Evolutionary conservation across 1,284 basidiomycete genomes (phyloP).

Genomic region (Cutaneotrichosporon dermatis): DNA sequence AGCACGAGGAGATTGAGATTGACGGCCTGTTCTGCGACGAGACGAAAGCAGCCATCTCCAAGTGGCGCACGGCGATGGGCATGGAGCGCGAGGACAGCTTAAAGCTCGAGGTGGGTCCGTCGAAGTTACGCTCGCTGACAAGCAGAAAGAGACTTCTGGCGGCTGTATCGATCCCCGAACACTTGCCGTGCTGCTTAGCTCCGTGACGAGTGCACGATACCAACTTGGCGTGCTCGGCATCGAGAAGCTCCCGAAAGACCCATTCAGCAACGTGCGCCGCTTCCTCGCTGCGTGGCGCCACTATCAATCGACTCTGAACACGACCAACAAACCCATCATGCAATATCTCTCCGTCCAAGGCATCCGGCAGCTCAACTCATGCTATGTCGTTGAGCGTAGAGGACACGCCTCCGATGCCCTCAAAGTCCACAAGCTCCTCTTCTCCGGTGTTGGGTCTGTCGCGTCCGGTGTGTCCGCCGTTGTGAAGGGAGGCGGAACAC

Average conservation of each 20-base stretch:
- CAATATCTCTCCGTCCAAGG: conserved; percentile 26
- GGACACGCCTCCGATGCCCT: conserved; percentile 32
- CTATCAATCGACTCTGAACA: conserved; percentile 20
- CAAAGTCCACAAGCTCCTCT: conserved; percentile 36
- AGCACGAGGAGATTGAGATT: conserved; percentile 24
- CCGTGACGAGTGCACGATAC: conserved; percentile 40
- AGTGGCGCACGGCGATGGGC: conserved; percentile 40
- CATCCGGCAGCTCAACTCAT: conserved; percentile 28
- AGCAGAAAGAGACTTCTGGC: conserved; percentile 44
- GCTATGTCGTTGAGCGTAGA: conserved; percentile 32
- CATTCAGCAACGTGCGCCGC: conserved; percentile 30
- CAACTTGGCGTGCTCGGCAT: conserved; percentile 34
- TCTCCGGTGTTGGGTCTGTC: conserved; percentile 38
- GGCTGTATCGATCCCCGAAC: conserved; percentile 45
- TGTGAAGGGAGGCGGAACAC: conserved; percentile 32
- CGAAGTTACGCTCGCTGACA: not conserved
- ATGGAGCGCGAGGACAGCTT: conserved; percentile 43
- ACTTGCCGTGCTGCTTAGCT: conserved; percentile 37
- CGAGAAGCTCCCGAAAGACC: conserved; percentile 43
- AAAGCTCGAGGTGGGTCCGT: conserved; percentile 37
- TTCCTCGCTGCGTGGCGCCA: conserved; percentile 35
- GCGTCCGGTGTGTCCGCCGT: conserved; percentile 35
- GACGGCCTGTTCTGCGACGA: conserved; percentile 47
- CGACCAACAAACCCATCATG: not conserved
- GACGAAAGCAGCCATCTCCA: conserved; percentile 41